Conservation (phyloP, 768 basidiomycete genomes). For the Mycena galopus region DNA sequence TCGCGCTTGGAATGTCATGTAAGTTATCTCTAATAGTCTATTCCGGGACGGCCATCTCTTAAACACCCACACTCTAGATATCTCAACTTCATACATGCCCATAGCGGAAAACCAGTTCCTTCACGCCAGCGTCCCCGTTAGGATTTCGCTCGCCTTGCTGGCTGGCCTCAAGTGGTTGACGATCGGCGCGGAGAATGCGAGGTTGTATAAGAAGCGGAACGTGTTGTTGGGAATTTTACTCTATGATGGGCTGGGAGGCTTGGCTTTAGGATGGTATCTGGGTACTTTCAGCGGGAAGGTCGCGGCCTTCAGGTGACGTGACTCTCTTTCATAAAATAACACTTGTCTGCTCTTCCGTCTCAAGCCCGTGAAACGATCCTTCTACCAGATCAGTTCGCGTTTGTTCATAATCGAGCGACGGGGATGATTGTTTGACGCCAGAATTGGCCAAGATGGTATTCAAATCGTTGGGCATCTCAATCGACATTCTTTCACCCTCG, state of each 20-base stretch:
- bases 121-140: constrained; percentile 19
- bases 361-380: background rate
- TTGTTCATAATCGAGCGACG: too few relatives aligned
- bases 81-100: constrained; percentile 26
- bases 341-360: constrained; percentile 11
- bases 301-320: constrained; percentile 14
- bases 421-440: too few relatives aligned
- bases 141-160: constrained; percentile 12
- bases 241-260: constrained; percentile 21
- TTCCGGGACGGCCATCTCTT: background rate
- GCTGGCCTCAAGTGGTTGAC: constrained; percentile 23
- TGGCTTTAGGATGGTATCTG: constrained; percentile 20
- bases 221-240: constrained; percentile 19
- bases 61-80: constrained; percentile 18
- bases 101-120: constrained; percentile 22
- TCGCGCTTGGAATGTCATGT: constrained; percentile 21
- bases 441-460: too few relatives aligned
- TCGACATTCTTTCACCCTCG: too few relatives aligned
- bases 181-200: constrained; percentile 11
- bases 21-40: constrained; percentile 20
- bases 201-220: constrained; percentile 24
- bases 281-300: constrained; percentile 26
- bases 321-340: constrained; percentile 8
- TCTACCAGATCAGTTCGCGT: background rate
- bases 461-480: too few relatives aligned